Conservation (phyloP, 352 stramenopile species). For the Globisporangium alternatum region DNA sequence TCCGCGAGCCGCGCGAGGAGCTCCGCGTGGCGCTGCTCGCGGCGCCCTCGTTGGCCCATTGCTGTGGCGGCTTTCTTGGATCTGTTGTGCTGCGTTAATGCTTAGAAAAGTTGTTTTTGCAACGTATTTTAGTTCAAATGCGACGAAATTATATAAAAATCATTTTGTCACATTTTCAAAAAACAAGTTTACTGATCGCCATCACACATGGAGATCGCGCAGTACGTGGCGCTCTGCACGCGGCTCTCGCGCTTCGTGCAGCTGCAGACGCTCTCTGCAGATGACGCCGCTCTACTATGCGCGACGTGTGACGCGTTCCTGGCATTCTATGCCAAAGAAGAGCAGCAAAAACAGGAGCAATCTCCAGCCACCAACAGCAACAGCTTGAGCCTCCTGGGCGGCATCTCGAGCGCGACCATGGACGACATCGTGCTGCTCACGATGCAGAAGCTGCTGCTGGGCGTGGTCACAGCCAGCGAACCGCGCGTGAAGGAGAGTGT, state of each 20-base stretch:
- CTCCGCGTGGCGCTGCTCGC: slow-evolving; percentile 49
- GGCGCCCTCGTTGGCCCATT: slow-evolving; percentile 21
- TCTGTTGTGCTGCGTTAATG: not conserved
- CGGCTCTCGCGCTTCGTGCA: slow-evolving; percentile 62
- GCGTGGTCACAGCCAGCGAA: slow-evolving; percentile 23
- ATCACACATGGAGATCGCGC: slow-evolving; percentile 23
- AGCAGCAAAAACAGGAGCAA: slow-evolving; percentile 1
- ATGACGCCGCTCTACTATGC: slow-evolving; percentile 18
- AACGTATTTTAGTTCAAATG: not conserved
- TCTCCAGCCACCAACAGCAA: not conserved
- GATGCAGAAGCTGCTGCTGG: slow-evolving; percentile 54
- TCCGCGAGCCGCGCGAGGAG: slow-evolving; percentile 52
- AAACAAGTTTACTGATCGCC: no score
- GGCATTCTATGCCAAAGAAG: slow-evolving; percentile 20
- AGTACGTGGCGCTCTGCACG: slow-evolving; percentile 61
- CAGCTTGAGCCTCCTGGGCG: slow-evolving; percentile 10
- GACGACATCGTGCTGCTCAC: slow-evolving; percentile 67
- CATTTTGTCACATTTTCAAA: not conserved
- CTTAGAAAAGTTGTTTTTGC: not conserved
- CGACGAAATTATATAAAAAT: not conserved
- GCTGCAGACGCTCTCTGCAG: slow-evolving; percentile 20
- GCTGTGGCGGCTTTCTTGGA: not conserved
- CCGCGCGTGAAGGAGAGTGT: slow-evolving; percentile 27
- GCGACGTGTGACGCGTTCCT: slow-evolving; percentile 28
- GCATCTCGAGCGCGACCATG: slow-evolving; percentile 29